phyloP scores from a whole-genome alignment of 1,284 basidiomycete genomes.

The Leccinum glutinopallens region DNA sequence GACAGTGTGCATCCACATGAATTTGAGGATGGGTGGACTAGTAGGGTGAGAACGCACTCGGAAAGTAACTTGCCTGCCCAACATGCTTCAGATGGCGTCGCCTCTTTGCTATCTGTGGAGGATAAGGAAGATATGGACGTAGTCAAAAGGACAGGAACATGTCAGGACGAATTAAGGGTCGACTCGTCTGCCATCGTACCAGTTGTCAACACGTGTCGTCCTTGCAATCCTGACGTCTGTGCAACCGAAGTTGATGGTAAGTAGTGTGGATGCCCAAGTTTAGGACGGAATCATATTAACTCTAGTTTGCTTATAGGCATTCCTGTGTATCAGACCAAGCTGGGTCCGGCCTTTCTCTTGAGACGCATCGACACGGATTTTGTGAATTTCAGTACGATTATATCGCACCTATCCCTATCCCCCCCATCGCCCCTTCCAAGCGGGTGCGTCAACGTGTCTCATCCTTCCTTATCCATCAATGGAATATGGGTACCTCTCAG shows the following conservation, averaged over 20 bases:
- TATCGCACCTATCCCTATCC: slow-evolving; percentile 39
- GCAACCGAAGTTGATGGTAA: slow-evolving; percentile 69
- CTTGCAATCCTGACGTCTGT: slow-evolving; percentile 58
- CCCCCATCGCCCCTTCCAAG: slow-evolving; percentile 38
- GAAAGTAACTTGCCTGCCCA: slow-evolving; percentile 15
- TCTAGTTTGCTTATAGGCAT: slow-evolving; percentile 48
- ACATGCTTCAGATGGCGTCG: slow-evolving; percentile 8
- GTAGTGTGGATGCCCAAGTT: slow-evolving; percentile 22
- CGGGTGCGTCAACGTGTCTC: slow-evolving; percentile 30
- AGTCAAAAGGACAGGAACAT: slow-evolving; percentile 10
- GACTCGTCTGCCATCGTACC: slow-evolving; percentile 12
- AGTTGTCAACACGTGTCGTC: slow-evolving; percentile 60
- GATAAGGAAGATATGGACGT: slow-evolving; percentile 10
- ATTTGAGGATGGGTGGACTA: slow-evolving; percentile 46
- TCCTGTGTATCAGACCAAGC: slow-evolving; percentile 65
- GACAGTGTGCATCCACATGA: slow-evolving; percentile 49
- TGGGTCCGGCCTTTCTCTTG: slow-evolving; percentile 54
- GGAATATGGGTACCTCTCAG: slow-evolving; percentile 70
- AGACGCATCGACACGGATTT: slow-evolving; percentile 75
- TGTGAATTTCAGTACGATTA: slow-evolving; percentile 66
- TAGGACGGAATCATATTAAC: slow-evolving; percentile 15
- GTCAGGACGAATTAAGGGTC: slow-evolving; percentile 10
- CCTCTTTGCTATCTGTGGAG: slow-evolving; percentile 4
- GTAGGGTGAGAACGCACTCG: slow-evolving; percentile 20
- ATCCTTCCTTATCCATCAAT: slow-evolving; percentile 50